A percentile compares a stretch with the other conserved stretches of the same genome.
These are phyloP conservation scores for Cordia subcordata DNA, from an alignment of 257 asterid species.

Conservation along the genomic window DNA sequence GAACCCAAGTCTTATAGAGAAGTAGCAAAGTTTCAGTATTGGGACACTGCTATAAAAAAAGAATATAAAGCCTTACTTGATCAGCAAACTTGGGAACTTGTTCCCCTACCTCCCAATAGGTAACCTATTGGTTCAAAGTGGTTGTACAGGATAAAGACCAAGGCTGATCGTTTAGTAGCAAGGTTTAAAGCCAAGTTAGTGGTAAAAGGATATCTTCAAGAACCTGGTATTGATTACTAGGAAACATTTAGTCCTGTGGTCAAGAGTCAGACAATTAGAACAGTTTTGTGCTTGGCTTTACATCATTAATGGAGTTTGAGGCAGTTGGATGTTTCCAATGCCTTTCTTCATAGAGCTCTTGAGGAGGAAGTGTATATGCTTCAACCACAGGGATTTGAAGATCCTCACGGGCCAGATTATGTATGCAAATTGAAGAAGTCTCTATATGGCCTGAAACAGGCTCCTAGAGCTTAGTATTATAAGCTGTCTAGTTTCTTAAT, in stretches of 20 bases:
- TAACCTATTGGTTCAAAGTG: neutral
- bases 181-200: neutral
- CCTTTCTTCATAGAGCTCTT: neutral
- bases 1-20: too few species aligned
- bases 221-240: too few species aligned
- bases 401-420: neutral
- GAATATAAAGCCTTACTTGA: too few species aligned
- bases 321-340: neutral
- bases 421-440: neutral
- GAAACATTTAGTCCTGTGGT: too few species aligned
- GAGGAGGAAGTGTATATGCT: neutral
- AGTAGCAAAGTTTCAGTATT: too few species aligned
- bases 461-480: neutral
- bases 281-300: neutral
- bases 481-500: too few species aligned
- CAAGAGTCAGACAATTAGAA: neutral
- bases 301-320: neutral
- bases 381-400: neutral
- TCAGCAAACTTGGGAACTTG: too few species aligned
- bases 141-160: neutral
- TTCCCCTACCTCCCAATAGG: too few species aligned
- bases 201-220: conserved; percentile 1
- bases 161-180: neutral
- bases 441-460: neutral
- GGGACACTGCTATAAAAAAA: too few species aligned